Evolutionary conservation across 148 eudicot genomes (phyloP).

Genomic region (Rhododendron ovatum): DNA sequence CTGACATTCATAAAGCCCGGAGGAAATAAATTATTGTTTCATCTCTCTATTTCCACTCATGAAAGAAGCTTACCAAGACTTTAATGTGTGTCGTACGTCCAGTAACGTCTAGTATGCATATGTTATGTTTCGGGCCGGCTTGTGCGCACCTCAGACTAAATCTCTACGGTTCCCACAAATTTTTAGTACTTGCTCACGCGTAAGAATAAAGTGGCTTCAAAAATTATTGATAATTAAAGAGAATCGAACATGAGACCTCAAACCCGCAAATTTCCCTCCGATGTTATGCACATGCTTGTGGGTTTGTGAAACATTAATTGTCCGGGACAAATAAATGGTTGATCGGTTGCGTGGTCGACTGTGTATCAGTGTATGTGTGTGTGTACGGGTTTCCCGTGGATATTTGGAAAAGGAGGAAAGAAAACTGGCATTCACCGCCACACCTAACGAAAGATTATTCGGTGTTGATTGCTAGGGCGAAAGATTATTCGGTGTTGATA

Average conservation of each 20-base stretch:
- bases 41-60: neutral
- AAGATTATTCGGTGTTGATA: neutral
- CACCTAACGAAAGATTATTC: neutral
- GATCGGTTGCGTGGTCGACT: neutral
- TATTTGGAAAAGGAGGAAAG: too few relatives aligned
- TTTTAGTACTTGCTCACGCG: too few relatives aligned
- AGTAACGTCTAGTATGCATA: too few relatives aligned
- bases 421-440: too few relatives aligned
- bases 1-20: neutral
- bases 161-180: too few relatives aligned
- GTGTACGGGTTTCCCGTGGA: neutral
- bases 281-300: neutral
- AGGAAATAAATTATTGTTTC: too few relatives aligned
- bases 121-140: too few relatives aligned
- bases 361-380: neutral
- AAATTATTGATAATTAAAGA: too few relatives aligned
- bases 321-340: neutral
- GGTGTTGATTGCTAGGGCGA: neutral
- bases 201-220: too few relatives aligned
- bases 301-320: neutral
- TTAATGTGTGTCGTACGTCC: too few relatives aligned
- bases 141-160: too few relatives aligned
- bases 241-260: neutral
- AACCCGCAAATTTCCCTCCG: neutral
- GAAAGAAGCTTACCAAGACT: too few relatives aligned